Conservation (phyloP, 2,329 filamentous ascomycete species). For the Fusarium falciforme region DNA sequence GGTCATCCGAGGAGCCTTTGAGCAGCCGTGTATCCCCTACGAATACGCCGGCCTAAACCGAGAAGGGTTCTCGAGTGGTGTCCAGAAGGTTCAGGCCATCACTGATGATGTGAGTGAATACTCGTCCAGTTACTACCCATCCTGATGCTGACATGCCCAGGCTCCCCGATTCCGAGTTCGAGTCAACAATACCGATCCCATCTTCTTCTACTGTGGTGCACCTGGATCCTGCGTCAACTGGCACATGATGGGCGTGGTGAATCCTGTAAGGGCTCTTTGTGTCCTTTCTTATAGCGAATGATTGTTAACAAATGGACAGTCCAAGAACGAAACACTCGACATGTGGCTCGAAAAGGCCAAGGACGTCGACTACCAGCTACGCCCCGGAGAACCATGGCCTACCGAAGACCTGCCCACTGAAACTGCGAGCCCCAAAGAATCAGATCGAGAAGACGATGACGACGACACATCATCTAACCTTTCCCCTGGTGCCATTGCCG, state of each 20-base stretch:
- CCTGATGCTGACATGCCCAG: conserved; percentile 39
- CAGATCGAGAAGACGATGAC: conserved; percentile 10
- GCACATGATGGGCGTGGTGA: conserved; percentile 82
- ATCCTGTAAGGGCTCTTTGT: conserved; percentile 62
- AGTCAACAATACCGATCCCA: conserved; percentile 71
- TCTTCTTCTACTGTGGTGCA: conserved; percentile 78
- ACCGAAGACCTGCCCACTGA: conserved; percentile 54
- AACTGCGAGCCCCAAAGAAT: conserved; percentile 3
- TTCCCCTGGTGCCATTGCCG: conserved; percentile 65
- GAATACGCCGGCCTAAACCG: conserved; percentile 61
- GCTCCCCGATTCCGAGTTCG: conserved; percentile 55
- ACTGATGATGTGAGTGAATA: conserved; percentile 55
- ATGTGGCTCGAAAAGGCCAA: conserved; percentile 60
- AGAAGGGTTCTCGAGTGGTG: conserved; percentile 66
- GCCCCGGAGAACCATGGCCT: conserved; percentile 67
- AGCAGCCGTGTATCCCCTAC: conserved; percentile 72
- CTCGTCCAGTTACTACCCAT: background rate
- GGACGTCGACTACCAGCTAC: conserved; percentile 63
- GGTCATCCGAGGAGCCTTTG: conserved; percentile 70
- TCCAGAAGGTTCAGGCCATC: conserved; percentile 58
- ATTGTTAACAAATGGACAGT: conserved; percentile 51
- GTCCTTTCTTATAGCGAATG: background rate
- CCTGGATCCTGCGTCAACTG: conserved; percentile 71
- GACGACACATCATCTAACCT: conserved; percentile 23
- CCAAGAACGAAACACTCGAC: conserved; percentile 57